phyloP scores from a whole-genome alignment of 2,329 filamentous ascomycete species.

The Neoscytalidium dimidiatum region DNA sequence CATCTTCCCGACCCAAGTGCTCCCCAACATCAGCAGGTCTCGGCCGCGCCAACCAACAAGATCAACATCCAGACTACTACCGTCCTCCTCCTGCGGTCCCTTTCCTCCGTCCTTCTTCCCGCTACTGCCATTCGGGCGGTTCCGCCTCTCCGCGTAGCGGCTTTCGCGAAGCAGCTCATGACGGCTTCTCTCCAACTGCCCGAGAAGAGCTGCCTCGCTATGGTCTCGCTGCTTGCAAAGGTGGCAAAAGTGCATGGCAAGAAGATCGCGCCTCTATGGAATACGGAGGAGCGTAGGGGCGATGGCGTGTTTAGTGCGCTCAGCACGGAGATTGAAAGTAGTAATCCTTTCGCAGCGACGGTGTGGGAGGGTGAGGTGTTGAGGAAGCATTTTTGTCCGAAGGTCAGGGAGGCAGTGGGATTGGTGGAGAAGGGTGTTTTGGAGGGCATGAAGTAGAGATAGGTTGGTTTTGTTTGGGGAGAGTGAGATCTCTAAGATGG shows the following conservation, averaged over 20 bases:
- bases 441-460: background rate
- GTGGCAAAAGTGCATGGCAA: slow-evolving; percentile 79
- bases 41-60: slow-evolving; percentile 58
- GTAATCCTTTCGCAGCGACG: slow-evolving; percentile 87
- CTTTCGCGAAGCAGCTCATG: slow-evolving; percentile 90
- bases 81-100: slow-evolving; percentile 83
- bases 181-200: slow-evolving; percentile 80
- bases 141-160: slow-evolving; percentile 81
- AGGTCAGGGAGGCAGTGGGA: slow-evolving; percentile 71
- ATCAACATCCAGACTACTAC: slow-evolving; percentile 96
- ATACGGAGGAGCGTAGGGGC: slow-evolving; percentile 89
- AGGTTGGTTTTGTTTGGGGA: background rate
- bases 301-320: slow-evolving; percentile 82
- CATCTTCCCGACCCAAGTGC: slow-evolving; percentile 67
- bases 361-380: slow-evolving; percentile 93
- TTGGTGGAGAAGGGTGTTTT: slow-evolving; percentile 31
- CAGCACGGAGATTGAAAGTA: slow-evolving; percentile 67
- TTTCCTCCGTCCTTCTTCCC: slow-evolving; percentile 80
- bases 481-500: background rate
- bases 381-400: slow-evolving; percentile 81
- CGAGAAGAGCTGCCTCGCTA: slow-evolving; percentile 82
- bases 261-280: slow-evolving; percentile 85
- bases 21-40: slow-evolving; percentile 32
- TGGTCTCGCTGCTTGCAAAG: slow-evolving; percentile 75
- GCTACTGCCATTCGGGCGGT: slow-evolving; percentile 70